phyloP scores from a whole-genome alignment of 1,284 basidiomycete species.

The Fomes fomentarius region DNA sequence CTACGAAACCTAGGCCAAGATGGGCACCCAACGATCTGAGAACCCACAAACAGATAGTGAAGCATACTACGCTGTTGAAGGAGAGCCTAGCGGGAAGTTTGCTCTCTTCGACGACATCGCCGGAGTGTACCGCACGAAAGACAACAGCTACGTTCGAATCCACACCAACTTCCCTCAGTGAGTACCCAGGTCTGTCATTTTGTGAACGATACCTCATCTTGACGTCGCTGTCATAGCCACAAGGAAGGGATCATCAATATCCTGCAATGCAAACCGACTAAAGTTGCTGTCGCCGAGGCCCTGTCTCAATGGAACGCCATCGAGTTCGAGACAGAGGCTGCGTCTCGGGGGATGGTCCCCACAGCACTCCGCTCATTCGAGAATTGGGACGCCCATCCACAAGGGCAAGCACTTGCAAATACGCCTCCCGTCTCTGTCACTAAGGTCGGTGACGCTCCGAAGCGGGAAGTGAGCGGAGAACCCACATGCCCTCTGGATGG shows the following conservation, averaged over 20 bases:
- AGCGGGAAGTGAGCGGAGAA: conserved; percentile 25
- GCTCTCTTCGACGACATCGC: conserved; percentile 54
- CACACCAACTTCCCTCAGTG: conserved; percentile 72
- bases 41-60: conserved; percentile 46
- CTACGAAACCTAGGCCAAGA: too few relatives aligned
- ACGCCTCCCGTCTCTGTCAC: conserved; percentile 46
- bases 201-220: not conserved
- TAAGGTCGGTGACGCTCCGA: conserved; percentile 54
- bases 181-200: conserved; percentile 16
- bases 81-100: conserved; percentile 34
- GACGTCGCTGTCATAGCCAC: conserved; percentile 43
- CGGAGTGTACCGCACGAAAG: conserved; percentile 57
- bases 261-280: conserved; percentile 41
- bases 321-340: conserved; percentile 55
- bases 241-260: conserved; percentile 54
- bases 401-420: conserved; percentile 44
- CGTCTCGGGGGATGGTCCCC: conserved; percentile 52
- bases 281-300: conserved; percentile 42
- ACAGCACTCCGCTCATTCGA: conserved; percentile 54
- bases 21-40: too few relatives aligned
- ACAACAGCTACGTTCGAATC: conserved; percentile 52
- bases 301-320: conserved; percentile 49
- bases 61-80: conserved; percentile 51
- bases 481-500: conserved; percentile 45
- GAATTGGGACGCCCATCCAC: conserved; percentile 55